Conservation (phyloP, 2,329 filamentous ascomycete genomes). For the Diaporthe helianthi region DNA sequence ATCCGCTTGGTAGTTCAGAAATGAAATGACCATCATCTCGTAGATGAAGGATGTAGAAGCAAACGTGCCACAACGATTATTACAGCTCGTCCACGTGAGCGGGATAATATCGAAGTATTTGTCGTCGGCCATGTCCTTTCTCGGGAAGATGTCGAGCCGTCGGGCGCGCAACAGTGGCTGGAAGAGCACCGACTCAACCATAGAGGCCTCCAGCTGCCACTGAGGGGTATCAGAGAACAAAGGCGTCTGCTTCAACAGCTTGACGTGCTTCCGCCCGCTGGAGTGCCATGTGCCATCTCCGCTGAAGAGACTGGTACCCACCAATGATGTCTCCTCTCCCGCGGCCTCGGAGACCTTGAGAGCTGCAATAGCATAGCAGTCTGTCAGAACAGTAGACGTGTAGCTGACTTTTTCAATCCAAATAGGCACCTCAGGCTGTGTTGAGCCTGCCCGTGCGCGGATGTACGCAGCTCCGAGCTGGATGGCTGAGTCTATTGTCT, state of each 20-base stretch:
- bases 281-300: too few species aligned
- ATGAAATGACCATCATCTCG: neutral
- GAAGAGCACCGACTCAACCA: neutral
- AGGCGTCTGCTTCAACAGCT: neutral
- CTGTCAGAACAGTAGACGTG: too few species aligned
- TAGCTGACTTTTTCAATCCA: too few species aligned
- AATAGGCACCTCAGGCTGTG: too few species aligned
- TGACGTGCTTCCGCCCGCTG: too few species aligned
- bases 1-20: neutral
- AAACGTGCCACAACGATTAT: neutral
- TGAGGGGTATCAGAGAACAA: neutral
- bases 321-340: too few species aligned
- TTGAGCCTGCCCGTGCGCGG: too few species aligned
- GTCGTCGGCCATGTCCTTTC: neutral
- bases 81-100: neutral
- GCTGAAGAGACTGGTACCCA: too few species aligned
- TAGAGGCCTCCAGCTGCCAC: neutral
- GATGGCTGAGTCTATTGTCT: too few species aligned
- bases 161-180: neutral
- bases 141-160: neutral
- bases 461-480: too few species aligned
- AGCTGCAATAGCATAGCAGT: too few species aligned
- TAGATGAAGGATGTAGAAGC: neutral
- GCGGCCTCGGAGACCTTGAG: too few species aligned
- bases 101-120: neutral